Base-by-base conservation (phyloP, 345 rosid genomes). In the Schrenkiella parvula region DNA sequence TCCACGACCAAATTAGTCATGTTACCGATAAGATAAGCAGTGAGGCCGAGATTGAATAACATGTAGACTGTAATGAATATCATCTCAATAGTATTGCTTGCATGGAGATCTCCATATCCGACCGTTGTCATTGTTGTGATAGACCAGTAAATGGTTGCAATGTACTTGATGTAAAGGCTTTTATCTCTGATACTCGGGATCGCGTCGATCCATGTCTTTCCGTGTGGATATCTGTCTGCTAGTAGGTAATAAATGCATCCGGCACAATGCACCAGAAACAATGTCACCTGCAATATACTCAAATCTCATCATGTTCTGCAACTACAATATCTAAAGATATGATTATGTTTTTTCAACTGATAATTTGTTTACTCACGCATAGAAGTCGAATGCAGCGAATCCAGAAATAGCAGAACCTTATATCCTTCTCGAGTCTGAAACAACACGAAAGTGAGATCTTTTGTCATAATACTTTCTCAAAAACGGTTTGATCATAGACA, bases 121-220 rank as follows among this genome's bases (percentile, higher is more conserved):
- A 93, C 97, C 1, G 98, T 93, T 46, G 89, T 89, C 98, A 93
- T 91, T 79, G 98, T 93, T 65, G 98, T 93, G 69, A 88, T 78
- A 32, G 98, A 91, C 98, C 98, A 93, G 46, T 93, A 93, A 44
- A 93, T 55, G 8, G 98, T 88, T 2, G 89, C 83, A 57, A 93
- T 85, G 53, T 93, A 93, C 31, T 89, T 68, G 34, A 86, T 82
- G 86, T 91, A 80, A 6, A 91, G 84, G 60, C 85, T 84, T 23
- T 89, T 84, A 21, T 93, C 88, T 73, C 83, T 80, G 81, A 83
- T 86, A 72, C 89, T 86, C 0, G 98, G 98, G 9, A 81, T 89
- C 22, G 78, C 59, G 2, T 88, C 93, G 12, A 89, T 53, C 98
- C 97, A 93, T 58, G 95, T 91, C 71, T 68, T 82, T 31, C 96